A percentile compares a stretch with the other conserved stretches of the same genome.
These are phyloP conservation scores for Apostasia shenzhenica DNA, from an alignment of 106 monocot species.

Conservation along the genomic window DNA sequence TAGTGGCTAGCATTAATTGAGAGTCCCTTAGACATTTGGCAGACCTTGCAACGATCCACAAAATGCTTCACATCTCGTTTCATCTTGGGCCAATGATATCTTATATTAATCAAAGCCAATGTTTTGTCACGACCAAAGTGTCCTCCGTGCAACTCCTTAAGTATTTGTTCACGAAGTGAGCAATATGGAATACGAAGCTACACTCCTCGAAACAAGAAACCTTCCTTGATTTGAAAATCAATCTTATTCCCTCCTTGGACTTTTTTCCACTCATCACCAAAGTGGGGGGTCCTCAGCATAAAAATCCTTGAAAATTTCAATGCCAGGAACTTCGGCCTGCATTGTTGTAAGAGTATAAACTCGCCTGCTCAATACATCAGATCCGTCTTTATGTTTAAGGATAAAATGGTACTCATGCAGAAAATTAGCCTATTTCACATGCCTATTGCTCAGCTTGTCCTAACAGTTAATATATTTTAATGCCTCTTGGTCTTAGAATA, in stretches of 20 bases:
- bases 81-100: slow-evolving; percentile 6
- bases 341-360: too few relatives aligned
- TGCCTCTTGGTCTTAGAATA: neutral
- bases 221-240: neutral
- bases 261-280: too few relatives aligned
- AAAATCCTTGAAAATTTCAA: too few relatives aligned
- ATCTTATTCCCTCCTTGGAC: too few relatives aligned
- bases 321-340: too few relatives aligned
- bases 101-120: neutral
- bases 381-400: neutral
- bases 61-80: neutral
- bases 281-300: too few relatives aligned
- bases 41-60: neutral
- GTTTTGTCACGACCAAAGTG: slow-evolving; percentile 12
- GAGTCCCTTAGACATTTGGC: neutral
- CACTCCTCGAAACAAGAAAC: neutral
- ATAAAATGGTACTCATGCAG: too few relatives aligned
- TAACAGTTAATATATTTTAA: neutral
- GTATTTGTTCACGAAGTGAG: neutral
- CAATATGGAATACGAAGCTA: neutral
- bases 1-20: neutral
- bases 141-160: neutral
- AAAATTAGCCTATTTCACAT: neutral
- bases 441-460: neutral
- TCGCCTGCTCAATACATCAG: neutral